Conservation (phyloP, 441 rosid genomes). For the Omphalea diandra region DNA sequence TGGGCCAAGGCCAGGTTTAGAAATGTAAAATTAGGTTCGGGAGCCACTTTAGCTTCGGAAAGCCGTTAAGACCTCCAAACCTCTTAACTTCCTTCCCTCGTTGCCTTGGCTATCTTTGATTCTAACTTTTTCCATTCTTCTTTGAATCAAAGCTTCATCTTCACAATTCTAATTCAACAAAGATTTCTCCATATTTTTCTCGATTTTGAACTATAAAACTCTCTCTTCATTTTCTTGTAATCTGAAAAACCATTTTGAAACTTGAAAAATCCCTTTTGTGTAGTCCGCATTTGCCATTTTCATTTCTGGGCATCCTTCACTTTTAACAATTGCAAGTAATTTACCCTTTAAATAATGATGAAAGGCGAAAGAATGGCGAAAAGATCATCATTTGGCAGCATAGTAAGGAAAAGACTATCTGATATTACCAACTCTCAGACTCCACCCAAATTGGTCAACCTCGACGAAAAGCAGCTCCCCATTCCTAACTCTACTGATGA, state of each 20-base stretch:
- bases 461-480: slow-evolving; percentile 22
- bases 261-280: too few relatives aligned
- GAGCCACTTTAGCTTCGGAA: slow-evolving; percentile 31
- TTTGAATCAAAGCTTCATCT: slow-evolving; percentile 4
- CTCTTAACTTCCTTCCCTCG: too few relatives aligned
- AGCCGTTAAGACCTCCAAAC: slow-evolving; percentile 50
- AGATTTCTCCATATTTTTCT: slow-evolving; percentile 13
- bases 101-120: slow-evolving; percentile 6
- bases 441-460: slow-evolving; percentile 29
- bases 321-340: background rate
- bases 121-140: background rate
- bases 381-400: slow-evolving; percentile 55
- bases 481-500: slow-evolving; percentile 29
- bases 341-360: slow-evolving; percentile 22
- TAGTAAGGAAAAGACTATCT: slow-evolving; percentile 54
- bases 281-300: background rate
- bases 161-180: too few relatives aligned
- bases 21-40: slow-evolving; percentile 39
- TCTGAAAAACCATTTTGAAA: background rate
- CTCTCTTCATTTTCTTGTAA: background rate
- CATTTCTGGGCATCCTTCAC: slow-evolving; percentile 1
- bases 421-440: slow-evolving; percentile 69
- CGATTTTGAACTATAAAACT: too few relatives aligned
- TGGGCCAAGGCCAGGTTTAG: slow-evolving; percentile 32
- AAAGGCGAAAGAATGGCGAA: slow-evolving; percentile 54